phyloP scores from a whole-genome alignment of 176 grass and related monocot species.

The Oryza officinalis region DNA sequence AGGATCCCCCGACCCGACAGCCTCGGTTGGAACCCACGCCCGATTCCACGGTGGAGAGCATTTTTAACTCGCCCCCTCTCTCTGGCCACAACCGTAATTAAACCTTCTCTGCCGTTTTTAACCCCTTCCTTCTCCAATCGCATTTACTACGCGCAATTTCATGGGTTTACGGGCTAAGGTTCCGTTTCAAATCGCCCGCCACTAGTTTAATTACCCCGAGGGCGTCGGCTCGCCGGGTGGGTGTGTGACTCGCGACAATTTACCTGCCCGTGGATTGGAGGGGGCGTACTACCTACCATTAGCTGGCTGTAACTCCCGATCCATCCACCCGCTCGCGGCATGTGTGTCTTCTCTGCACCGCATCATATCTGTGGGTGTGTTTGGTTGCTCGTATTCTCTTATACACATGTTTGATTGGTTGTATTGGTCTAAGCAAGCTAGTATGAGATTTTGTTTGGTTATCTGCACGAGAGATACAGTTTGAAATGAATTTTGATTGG shows the following conservation, averaged over 20 bases:
- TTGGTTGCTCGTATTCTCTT: too few species aligned
- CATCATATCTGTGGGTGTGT: too few species aligned
- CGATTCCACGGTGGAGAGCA: constrained; percentile 36
- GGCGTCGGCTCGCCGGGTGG: neutral
- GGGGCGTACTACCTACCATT: neutral
- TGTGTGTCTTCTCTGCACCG: neutral
- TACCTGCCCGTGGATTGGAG: neutral
- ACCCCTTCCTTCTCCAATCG: neutral
- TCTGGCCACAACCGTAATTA: constrained; percentile 21
- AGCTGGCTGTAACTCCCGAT: constrained; percentile 15
- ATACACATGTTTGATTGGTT: too few species aligned
- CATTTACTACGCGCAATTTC: constrained; percentile 26
- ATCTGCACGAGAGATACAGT: too few species aligned
- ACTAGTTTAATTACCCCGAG: constrained; percentile 43
- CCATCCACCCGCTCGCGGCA: neutral
- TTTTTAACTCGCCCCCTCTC: neutral
- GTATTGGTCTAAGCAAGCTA: too few species aligned
- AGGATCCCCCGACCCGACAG: constrained; percentile 52
- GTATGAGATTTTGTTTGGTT: too few species aligned
- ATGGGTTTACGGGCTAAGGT: constrained; percentile 33
- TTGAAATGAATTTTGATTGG: too few species aligned
- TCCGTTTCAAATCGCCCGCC: constrained; percentile 45
- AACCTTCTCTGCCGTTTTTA: constrained; percentile 16
- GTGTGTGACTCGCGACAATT: neutral
- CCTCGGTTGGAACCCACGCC: constrained; percentile 47